phyloP scores from a whole-genome alignment of 106 monocot genomes.

The Allium fistulosum region DNA sequence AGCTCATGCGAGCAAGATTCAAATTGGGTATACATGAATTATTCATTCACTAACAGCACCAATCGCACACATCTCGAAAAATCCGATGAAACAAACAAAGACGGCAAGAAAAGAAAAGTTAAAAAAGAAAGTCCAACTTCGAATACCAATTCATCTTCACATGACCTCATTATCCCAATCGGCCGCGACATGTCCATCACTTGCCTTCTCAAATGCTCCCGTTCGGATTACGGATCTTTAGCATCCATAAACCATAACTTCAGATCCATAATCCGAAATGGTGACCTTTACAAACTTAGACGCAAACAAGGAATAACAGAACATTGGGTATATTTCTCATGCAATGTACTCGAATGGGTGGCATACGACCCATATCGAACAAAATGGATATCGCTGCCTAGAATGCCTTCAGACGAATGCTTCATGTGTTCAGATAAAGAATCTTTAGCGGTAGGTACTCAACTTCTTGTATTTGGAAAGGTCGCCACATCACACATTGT shows the following conservation, averaged over 20 bases:
- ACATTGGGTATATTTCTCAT: conserved; percentile 78
- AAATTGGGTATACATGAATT: conserved; percentile 16
- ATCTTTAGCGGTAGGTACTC: conserved; percentile 70
- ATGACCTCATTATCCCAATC: conserved; percentile 35
- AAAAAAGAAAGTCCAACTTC: neutral
- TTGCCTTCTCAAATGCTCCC: conserved; percentile 47
- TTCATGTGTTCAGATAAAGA: conserved; percentile 74
- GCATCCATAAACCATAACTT: conserved; percentile 48
- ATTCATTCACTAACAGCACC: neutral
- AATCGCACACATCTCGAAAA: neutral
- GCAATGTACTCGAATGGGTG: conserved; percentile 64
- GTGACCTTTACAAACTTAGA: conserved; percentile 62
- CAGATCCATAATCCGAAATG: conserved; percentile 36
- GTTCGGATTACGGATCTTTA: conserved; percentile 47
- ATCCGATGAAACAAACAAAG: neutral
- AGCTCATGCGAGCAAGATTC: conserved; percentile 21
- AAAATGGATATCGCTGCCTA: conserved; percentile 53
- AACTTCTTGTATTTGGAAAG: conserved; percentile 70
- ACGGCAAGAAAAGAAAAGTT: neutral
- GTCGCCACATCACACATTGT: conserved; percentile 54
- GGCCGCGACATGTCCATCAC: conserved; percentile 47
- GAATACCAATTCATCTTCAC: neutral
- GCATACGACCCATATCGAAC: conserved; percentile 47
- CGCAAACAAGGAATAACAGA: conserved; percentile 29
- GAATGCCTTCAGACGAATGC: conserved; percentile 58